Evolutionary conservation across 257 asterid species (phyloP).

Genomic region (Apocynum venetum): DNA sequence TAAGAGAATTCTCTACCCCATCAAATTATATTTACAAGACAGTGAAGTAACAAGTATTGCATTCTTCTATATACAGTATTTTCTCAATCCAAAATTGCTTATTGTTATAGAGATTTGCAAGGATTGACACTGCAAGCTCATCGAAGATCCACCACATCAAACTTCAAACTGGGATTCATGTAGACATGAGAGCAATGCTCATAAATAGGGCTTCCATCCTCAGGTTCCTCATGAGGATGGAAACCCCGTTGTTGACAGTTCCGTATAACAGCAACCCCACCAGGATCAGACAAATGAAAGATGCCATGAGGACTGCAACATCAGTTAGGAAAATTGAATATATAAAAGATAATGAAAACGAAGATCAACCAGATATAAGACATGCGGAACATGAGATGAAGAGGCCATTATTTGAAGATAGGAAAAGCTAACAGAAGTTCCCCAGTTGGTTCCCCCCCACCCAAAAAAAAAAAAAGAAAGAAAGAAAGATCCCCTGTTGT

Average conservation of each 20-base stretch:
- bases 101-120: background rate
- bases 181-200: conserved; percentile 91
- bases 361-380: background rate
- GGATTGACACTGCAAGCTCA: conserved; percentile 21
- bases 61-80: conserved; percentile 2
- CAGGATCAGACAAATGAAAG: conserved; percentile 90
- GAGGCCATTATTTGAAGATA: background rate
- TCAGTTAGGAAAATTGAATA: background rate
- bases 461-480: background rate
- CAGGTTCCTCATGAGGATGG: conserved; percentile 94
- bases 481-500: background rate
- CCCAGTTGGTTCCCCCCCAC: background rate
- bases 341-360: background rate
- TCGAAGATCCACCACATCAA: conserved; percentile 88
- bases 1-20: background rate
- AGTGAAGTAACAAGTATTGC: conserved; percentile 4
- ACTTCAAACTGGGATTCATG: conserved; percentile 63
- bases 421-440: background rate
- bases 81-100: background rate
- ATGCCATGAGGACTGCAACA: conserved; percentile 86
- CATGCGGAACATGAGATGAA: background rate
- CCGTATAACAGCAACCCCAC: conserved; percentile 72
- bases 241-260: conserved; percentile 86
- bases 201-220: conserved; percentile 84
- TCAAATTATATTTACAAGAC: conserved; percentile 23